Evolutionary conservation across 108 stramenopile genomes (phyloP), one percentile per base, ranked within the genome.

Genomic region (Skeletonema potamos): DNA sequence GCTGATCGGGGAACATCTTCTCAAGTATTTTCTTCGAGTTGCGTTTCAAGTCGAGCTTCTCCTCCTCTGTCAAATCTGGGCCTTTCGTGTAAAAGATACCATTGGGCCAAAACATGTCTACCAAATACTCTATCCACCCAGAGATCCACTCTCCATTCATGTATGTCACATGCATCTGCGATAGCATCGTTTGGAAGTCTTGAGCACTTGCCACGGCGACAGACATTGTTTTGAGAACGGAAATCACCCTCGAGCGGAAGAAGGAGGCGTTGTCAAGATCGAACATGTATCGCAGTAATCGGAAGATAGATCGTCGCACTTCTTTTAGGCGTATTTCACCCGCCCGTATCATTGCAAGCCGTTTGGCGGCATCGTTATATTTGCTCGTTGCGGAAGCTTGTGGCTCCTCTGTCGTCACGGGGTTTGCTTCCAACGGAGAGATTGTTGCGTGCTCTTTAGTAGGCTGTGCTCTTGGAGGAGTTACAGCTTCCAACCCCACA

Each of bases 231-330:
- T 90, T 89, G 28, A 96, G 48, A 20, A 86, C 95, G 27, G 92
- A 80, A 24, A 96, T 75, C 74, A 96, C 79, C 32, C 86, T 81
- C 39, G 83, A 87, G 9, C 95, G 88, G 27, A 93, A 82, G 64
- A 96, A 96, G 6, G 88, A 89, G 7, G 95, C 95, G 77, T 91
- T 89, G 54, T 93, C 95, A 36, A 96, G 89, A 63, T 89, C 88
- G 56, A 96, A 92, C 12, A 89, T 72, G 67, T 89, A 69, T 56
- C 84, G 81, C 10, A 92, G 64, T 51, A 94, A 66, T 64, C 86
- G 85, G 72, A 94, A 88, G 15, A 87, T 64, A 6, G 81, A 80
- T 46, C 84, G 85, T 9, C 93, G 82, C 17, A 92, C 93, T 57
- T 91, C 82, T 18, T 78, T 81, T 17, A 94, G 64, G 39, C 79